These are phyloP conservation scores for Talaromyces nanjingensis DNA, from an alignment of 495 filamentous ascomycete genomes.

Conservation along the genomic window DNA sequence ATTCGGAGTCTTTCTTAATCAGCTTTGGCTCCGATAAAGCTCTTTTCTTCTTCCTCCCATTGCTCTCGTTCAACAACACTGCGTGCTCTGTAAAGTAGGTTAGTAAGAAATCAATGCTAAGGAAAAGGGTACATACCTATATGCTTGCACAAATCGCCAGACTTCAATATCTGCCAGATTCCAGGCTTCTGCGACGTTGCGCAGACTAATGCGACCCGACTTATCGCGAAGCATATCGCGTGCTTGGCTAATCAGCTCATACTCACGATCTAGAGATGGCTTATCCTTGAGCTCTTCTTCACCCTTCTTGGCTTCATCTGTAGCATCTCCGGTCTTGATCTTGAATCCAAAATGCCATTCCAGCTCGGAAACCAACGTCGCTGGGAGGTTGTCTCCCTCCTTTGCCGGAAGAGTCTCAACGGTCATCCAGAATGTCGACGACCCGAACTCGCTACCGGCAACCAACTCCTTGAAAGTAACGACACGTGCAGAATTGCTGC, in stretches of 20 bases:
- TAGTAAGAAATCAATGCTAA: too few species aligned
- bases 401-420: constrained; percentile 54
- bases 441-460: constrained; percentile 52
- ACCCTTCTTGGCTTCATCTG: constrained; percentile 31
- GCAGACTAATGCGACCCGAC: constrained; percentile 31
- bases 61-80: constrained; percentile 38
- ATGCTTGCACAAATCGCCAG: constrained; percentile 85
- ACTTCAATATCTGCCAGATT: constrained; percentile 88
- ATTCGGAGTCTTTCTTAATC: constrained; percentile 4
- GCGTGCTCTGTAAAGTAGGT: constrained; percentile 24
- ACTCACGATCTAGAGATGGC: constrained; percentile 42
- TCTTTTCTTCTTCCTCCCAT: constrained; percentile 40
- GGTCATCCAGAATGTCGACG: constrained; percentile 70
- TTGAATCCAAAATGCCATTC: constrained; percentile 89
- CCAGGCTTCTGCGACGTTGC: constrained; percentile 77
- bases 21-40: constrained; percentile 27
- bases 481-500: constrained; percentile 56
- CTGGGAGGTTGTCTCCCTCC: constrained; percentile 33
- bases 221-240: constrained; percentile 36
- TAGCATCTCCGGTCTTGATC: constrained; percentile 47
- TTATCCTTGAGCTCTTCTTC: constrained; percentile 38
- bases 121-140: constrained; percentile 22
- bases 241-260: constrained; percentile 55
- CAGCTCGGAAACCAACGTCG: constrained; percentile 50
- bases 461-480: constrained; percentile 76